Percentiles rank a stretch among this genome's conserved stretches.
phyloP scores from a whole-genome alignment of 768 basidiomycete genomes.

The Agrocybe praecox region DNA sequence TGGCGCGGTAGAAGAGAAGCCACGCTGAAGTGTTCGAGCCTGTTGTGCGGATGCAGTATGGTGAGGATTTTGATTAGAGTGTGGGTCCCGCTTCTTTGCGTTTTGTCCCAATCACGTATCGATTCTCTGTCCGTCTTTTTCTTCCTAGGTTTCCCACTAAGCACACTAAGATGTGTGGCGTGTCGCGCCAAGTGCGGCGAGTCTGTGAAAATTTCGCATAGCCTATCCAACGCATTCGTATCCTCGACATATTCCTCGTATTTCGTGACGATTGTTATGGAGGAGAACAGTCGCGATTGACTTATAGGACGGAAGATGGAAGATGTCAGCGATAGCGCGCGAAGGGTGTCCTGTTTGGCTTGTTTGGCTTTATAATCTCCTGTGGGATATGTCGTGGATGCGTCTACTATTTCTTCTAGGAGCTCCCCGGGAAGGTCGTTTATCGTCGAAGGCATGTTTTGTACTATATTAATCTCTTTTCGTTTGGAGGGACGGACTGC shows the following conservation, averaged over 20 bases:
- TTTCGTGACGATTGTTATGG: not conserved
- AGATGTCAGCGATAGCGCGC: not conserved
- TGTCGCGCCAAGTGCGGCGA: not conserved
- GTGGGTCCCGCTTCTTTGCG: not conserved
- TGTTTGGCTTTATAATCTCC: not conserved
- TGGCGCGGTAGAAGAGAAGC: no score
- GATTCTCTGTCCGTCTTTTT: no score
- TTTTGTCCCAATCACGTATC: not conserved
- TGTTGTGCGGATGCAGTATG: not conserved
- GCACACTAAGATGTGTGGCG: not conserved
- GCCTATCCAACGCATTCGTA: not conserved
- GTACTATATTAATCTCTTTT: no score
- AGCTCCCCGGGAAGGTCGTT: constrained; percentile 1
- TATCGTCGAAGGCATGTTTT: not conserved
- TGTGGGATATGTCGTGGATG: no score
- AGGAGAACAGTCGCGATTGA: not conserved
- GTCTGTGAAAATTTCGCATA: not conserved
- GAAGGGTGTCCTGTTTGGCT: not conserved
- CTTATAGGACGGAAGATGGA: not conserved
- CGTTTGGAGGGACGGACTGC: no score
- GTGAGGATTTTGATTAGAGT: not conserved
- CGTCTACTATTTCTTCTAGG: not conserved
- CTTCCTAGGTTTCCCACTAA: no score
- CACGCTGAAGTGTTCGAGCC: not conserved
- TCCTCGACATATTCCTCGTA: not conserved